Percentiles rank a stretch among this genome's conserved stretches.
phyloP scores from a whole-genome alignment of 2,329 filamentous ascomycete genomes.

The Alternaria novae-zelandiae region DNA sequence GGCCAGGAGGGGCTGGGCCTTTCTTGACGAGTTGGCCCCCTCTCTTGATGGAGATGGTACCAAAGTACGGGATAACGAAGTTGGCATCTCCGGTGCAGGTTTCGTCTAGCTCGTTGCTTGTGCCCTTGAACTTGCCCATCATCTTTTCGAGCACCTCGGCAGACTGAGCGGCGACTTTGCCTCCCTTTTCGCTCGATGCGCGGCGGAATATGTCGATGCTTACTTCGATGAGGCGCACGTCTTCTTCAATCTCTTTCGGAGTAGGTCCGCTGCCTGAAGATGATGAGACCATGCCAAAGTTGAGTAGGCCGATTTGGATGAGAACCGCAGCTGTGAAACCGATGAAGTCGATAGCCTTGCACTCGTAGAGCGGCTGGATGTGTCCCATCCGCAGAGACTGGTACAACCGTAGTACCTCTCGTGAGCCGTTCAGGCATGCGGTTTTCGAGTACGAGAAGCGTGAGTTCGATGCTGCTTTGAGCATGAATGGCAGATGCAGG shows the following conservation, averaged over 20 bases:
- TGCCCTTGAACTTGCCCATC: slow-evolving; percentile 36
- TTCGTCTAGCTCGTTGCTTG: slow-evolving; percentile 4
- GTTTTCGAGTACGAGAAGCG: slow-evolving; percentile 49
- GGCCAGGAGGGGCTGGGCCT: neutral
- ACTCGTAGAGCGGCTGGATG: slow-evolving; percentile 52
- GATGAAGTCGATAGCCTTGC: slow-evolving; percentile 56
- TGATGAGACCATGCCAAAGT: slow-evolving; percentile 32
- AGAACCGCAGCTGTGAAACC: slow-evolving; percentile 55
- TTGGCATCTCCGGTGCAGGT: slow-evolving; percentile 25
- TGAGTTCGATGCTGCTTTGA: slow-evolving; percentile 46
- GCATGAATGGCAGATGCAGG: slow-evolving; percentile 55
- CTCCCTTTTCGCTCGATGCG: slow-evolving; percentile 50
- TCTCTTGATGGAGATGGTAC: slow-evolving; percentile 47
- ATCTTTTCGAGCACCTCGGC: slow-evolving; percentile 49
- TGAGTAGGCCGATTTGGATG: slow-evolving; percentile 52
- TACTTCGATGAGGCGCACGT: slow-evolving; percentile 48
- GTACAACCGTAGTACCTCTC: slow-evolving; percentile 51
- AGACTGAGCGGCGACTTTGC: slow-evolving; percentile 50
- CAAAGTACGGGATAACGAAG: slow-evolving; percentile 52
- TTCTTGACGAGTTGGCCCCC: slow-evolving; percentile 30
- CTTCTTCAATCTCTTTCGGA: slow-evolving; percentile 41
- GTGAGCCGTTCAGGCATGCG: slow-evolving; percentile 50
- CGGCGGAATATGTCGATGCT: slow-evolving; percentile 52
- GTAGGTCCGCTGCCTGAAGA: slow-evolving; percentile 8
- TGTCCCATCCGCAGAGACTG: slow-evolving; percentile 45